phyloP scores from a whole-genome alignment of 768 basidiomycete genomes.

The Termitomyces sp. region DNA sequence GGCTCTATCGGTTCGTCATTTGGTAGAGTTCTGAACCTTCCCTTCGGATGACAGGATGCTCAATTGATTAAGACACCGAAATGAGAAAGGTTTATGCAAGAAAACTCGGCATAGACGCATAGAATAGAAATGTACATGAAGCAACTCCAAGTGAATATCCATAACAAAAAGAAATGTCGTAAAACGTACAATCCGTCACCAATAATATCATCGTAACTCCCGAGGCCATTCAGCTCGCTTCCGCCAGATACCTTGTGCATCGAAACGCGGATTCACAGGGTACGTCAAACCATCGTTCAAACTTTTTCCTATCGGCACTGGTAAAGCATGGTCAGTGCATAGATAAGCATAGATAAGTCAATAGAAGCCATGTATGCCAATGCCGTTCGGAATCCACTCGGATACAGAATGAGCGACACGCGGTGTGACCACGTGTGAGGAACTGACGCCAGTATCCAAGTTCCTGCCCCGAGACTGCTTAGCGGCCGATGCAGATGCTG shows the following conservation, averaged over 20 bases:
- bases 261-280: constrained; percentile 72
- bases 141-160: not conserved
- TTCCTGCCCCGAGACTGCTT: constrained; percentile 2
- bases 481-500: not conserved
- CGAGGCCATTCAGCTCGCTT: constrained; percentile 69
- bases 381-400: constrained; percentile 14
- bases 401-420: constrained; percentile 6
- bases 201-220: constrained; percentile 43
- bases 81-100: not conserved
- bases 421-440: not conserved
- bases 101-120: not conserved
- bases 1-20: not conserved
- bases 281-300: constrained; percentile 60
- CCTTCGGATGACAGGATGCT: not conserved
- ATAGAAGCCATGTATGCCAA: constrained; percentile 8
- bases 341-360: constrained; percentile 9
- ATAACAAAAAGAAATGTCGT: not conserved
- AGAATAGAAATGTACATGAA: not conserved
- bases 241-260: constrained; percentile 62
- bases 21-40: not conserved
- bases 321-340: constrained; percentile 21
- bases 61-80: not conserved
- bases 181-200: not conserved
- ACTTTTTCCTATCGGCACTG: constrained; percentile 52
- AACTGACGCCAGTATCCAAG: not conserved